A percentile compares a stretch with the other conserved stretches of the same genome.
Conservation (phyloP, 768 basidiomycete genomes). For the Auriscalpium orientale region DNA sequence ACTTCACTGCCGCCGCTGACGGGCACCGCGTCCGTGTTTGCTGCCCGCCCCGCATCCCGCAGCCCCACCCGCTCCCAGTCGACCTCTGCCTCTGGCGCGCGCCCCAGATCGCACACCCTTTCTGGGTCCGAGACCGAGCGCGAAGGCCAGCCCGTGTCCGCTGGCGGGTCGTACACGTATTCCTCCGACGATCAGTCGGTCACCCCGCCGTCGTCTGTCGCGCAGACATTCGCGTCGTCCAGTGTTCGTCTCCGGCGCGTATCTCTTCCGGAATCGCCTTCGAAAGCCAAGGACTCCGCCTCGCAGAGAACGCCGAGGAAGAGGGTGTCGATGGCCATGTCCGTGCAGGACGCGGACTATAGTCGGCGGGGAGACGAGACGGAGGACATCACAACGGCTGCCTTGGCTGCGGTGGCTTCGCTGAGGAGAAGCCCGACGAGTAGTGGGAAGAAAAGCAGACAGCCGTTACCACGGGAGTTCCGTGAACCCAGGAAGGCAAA, state of each 20-base stretch:
- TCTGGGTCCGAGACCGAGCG: conserved; percentile 84
- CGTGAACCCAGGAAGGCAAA: conserved; percentile 28
- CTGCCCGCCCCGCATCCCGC: conserved; percentile 25
- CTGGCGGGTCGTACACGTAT: conserved; percentile 8
- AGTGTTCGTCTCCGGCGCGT: conserved; percentile 34
- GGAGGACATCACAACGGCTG: conserved; percentile 44
- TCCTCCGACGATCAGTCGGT: conserved; percentile 33
- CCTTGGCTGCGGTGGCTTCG: conserved; percentile 53
- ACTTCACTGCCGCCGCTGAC: conserved; percentile 23
- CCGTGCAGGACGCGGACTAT: conserved; percentile 16
- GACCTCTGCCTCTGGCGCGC: conserved; percentile 17
- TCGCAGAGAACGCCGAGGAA: conserved; percentile 35
- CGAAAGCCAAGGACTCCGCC: conserved; percentile 19
- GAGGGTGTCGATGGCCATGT: conserved; percentile 31
- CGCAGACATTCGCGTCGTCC: conserved; percentile 12
- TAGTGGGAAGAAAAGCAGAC: conserved; percentile 32
- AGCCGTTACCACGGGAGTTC: conserved; percentile 47
- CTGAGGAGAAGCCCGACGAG: conserved; percentile 43
- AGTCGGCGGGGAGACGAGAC: conserved; percentile 20
- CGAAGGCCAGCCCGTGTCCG: conserved; percentile 36
- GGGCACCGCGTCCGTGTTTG: conserved; percentile 27
- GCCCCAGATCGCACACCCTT: conserved; percentile 21
- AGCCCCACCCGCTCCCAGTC: conserved; percentile 25
- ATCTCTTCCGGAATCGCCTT: conserved; percentile 43
- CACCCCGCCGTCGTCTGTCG: conserved; percentile 29